These are phyloP conservation scores for Suillus tomentosus DNA, from an alignment of 768 basidiomycete genomes.

Conservation along the genomic window DNA sequence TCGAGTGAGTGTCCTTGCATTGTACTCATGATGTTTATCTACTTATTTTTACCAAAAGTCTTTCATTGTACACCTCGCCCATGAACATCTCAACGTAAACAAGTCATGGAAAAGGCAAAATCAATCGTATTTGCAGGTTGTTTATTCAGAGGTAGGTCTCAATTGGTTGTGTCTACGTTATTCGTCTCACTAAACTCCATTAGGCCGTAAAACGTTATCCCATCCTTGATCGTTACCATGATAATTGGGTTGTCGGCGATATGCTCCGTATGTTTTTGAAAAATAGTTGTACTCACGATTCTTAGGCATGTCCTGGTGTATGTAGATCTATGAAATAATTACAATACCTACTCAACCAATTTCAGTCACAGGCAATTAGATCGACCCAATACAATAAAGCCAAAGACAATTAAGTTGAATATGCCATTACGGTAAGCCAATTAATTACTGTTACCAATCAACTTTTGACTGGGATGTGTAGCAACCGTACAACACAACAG, in stretches of 20 bases:
- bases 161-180: neutral
- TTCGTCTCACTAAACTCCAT: neutral
- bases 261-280: neutral
- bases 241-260: neutral
- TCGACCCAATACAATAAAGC: neutral
- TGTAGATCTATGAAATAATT: neutral
- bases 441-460: neutral
- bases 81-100: neutral
- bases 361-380: conserved; percentile 1
- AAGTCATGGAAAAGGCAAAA: neutral
- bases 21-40: neutral
- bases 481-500: neutral
- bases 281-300: neutral
- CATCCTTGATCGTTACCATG: neutral
- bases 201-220: neutral
- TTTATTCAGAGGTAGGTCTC: conserved; percentile 2
- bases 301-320: neutral
- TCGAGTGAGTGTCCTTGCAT: neutral
- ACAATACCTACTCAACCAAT: neutral
- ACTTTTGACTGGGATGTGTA: neutral
- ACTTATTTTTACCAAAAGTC: neutral
- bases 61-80: neutral
- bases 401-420: neutral
- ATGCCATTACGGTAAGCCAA: neutral
- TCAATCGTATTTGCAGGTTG: neutral